phyloP scores from a whole-genome alignment of 805 yeast genomes.

The Brettanomyces bruxellensis region DNA sequence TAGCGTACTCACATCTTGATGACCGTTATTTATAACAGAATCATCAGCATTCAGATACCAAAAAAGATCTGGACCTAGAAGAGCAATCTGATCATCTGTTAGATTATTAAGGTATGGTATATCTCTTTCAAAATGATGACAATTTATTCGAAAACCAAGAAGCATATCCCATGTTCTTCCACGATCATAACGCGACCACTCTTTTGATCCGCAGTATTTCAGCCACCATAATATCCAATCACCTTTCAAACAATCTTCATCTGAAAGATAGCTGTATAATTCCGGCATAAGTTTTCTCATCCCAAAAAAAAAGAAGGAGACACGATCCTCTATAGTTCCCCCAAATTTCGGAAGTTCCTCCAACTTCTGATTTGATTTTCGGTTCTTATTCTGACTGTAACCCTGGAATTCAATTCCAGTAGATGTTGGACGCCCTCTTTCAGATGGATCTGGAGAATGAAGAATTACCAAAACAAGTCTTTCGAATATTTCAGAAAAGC shows the following conservation, averaged over 20 bases:
- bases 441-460: conserved; percentile 54
- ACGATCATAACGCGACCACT: conserved; percentile 70
- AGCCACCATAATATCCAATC: conserved; percentile 96
- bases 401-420: conserved; percentile 1
- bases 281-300: conserved; percentile 65
- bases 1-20: conserved; percentile 1
- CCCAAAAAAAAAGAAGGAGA: conserved; percentile 57
- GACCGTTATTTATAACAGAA: conserved; percentile 1
- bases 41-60: conserved; percentile 39
- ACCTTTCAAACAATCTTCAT: conserved; percentile 71
- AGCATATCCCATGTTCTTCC: conserved; percentile 87
- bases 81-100: conserved; percentile 13
- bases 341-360: conserved; percentile 29
- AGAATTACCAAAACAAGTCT: conserved; percentile 64
- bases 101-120: conserved; percentile 14
- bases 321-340: conserved; percentile 57
- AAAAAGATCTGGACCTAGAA: conserved; percentile 52
- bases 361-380: conserved; percentile 11
- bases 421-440: background rate
- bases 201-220: conserved; percentile 82
- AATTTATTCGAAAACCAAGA: conserved; percentile 61
- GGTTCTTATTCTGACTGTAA: conserved; percentile 1
- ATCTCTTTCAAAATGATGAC: conserved; percentile 16
- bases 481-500: conserved; percentile 65
- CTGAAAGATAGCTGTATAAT: conserved; percentile 62